A percentile compares a stretch with the other conserved stretches of the same genome.
These are phyloP conservation scores for Emmonsiellopsis sp. DNA, from an alignment of 2,329 filamentous ascomycete genomes.

Conservation along the genomic window DNA sequence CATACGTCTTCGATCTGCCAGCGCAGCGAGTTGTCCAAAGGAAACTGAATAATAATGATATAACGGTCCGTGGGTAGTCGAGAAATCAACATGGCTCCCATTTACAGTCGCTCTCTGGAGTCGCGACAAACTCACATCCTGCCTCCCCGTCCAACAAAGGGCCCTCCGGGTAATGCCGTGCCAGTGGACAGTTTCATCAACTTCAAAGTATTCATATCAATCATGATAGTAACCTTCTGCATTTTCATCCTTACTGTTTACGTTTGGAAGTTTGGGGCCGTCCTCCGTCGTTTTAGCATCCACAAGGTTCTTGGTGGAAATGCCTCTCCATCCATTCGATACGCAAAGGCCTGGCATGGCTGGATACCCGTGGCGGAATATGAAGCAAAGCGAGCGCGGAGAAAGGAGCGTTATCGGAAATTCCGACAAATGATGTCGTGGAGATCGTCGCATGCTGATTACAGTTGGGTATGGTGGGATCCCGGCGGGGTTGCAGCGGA, in stretches of 20 bases:
- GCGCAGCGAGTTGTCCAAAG: not conserved
- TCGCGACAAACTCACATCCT: conserved; percentile 11
- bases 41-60: not conserved
- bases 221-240: conserved; percentile 27
- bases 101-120: conserved; percentile 1
- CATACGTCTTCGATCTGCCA: not conserved
- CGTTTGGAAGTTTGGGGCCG: conserved; percentile 29
- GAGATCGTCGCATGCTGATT: conserved; percentile 26
- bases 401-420: conserved; percentile 13
- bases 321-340: conserved; percentile 19
- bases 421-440: conserved; percentile 22
- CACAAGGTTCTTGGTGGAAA: conserved; percentile 26
- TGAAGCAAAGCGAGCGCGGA: conserved; percentile 18
- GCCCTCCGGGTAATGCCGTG: conserved; percentile 14
- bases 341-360: conserved; percentile 34
- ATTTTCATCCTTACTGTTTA: conserved; percentile 30
- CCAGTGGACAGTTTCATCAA: conserved; percentile 19
- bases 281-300: conserved; percentile 27
- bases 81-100: conserved; percentile 9
- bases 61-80: not conserved
- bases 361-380: conserved; percentile 28
- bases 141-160: conserved; percentile 18
- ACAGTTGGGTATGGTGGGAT: conserved; percentile 34
- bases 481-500: conserved; percentile 16
- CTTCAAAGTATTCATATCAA: conserved; percentile 20